Evolutionary conservation across 306 rosid species (phyloP), one percentile per base, ranked within the genome.

Genomic region (Vachellia collinsii): DNA sequence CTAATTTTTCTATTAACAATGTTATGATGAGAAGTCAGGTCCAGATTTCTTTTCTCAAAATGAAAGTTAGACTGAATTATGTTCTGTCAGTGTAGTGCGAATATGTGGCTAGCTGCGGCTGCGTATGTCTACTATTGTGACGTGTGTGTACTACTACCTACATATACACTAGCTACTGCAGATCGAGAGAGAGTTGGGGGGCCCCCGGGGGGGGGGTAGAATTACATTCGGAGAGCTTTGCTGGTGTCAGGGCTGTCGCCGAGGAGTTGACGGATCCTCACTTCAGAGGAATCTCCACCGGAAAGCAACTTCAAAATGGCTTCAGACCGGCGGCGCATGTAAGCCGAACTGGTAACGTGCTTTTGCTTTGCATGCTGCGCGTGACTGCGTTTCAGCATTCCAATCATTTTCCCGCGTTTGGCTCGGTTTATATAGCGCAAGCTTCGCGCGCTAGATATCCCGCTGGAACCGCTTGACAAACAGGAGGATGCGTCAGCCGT

Each of bases 191-290:
- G 51, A 0, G 50, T 72, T 67, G 75, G 43, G 77, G 6, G 81
- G 43, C n/a, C n/a, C n/a, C n/a, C n/a, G 61, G 62, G 51, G 3
- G 50, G 75, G 66, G 75, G 43, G 74, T 47, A 42, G 76, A 11
- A 70, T 87, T 84, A 95, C 99, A 90, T 89, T 93, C 99, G 83
- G 39, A 95, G 96, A 70, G 99, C 98, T 84, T 93, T 95, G 93
- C 99, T 95, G 19, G 98, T 93, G 85, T 95, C 98, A n/a, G 97
- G 99, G 74, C 89, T 90, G 83, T 95, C 98, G 42, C 98, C 99
- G 48, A 93, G 88, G 65, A 82, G 70, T 84, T 89, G 88, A 56
- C 98, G 99, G 16, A 95, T 95, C 83, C 65, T 88, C 75, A 88
- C 78, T 80, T 95, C 99, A 12, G 99, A 91, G 22, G 82, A 87